A percentile compares a stretch with the other conserved stretches of the same genome.
Evolutionary conservation across 441 rosid genomes (phyloP).

Genomic region (Caryocar brasiliense): DNA sequence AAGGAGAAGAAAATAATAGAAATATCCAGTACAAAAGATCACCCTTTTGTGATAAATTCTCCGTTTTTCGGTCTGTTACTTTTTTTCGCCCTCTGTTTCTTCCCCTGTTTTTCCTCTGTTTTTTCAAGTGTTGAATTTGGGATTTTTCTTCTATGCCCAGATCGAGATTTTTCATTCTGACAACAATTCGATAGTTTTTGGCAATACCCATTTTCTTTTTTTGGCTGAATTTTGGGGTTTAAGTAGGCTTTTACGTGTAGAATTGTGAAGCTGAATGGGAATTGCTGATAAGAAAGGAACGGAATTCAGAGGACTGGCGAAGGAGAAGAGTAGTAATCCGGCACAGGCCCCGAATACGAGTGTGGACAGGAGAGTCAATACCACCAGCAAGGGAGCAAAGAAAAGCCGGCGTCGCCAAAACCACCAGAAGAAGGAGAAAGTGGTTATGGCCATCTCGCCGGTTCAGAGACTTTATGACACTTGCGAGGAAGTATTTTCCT

Average conservation of each 20-base stretch:
- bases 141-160: not conserved
- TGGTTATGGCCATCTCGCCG: conserved; percentile 17
- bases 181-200: not conserved
- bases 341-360: conserved; percentile 13
- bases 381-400: conserved; percentile 30
- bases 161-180: not conserved
- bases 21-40: too few species aligned
- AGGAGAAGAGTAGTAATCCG: conserved; percentile 15
- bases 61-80: too few species aligned
- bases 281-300: conserved; percentile 36
- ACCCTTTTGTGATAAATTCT: too few species aligned
- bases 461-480: conserved; percentile 59
- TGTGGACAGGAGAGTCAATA: conserved; percentile 4
- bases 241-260: conserved; percentile 3
- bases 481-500: conserved; percentile 61
- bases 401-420: conserved; percentile 31
- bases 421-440: conserved; percentile 10
- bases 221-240: not conserved
- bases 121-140: not conserved
- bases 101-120: not conserved
- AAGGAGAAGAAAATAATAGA: not conserved
- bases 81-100: not conserved
- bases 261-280: conserved; percentile 35
- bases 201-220: conserved; percentile 1
- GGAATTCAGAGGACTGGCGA: conserved; percentile 28